Conservation (phyloP, 371 early-diverging fungal genomes). For the Actinomucor elegans region DNA sequence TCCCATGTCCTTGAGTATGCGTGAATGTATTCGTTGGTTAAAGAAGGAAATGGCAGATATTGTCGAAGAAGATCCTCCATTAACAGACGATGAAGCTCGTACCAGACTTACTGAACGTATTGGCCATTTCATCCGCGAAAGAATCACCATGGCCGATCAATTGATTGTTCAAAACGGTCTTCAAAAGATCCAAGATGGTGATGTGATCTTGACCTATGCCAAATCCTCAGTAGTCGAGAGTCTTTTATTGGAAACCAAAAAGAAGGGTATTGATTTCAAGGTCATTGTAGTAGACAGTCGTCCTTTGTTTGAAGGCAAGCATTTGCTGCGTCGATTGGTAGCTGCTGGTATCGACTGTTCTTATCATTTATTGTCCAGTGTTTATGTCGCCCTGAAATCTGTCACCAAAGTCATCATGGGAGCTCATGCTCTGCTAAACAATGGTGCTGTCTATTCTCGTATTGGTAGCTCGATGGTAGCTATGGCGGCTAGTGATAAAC, state of each 20-base stretch:
- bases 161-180: slow-evolving; percentile 79
- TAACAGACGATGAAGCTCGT: slow-evolving; percentile 75
- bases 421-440: slow-evolving; percentile 88
- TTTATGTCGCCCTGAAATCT: slow-evolving; percentile 78
- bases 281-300: slow-evolving; percentile 94
- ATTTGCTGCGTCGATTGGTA: slow-evolving; percentile 62
- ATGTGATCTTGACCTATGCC: slow-evolving; percentile 91
- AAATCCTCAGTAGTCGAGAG: slow-evolving; percentile 84
- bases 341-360: slow-evolving; percentile 77
- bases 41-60: slow-evolving; percentile 81
- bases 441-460: slow-evolving; percentile 92
- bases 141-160: slow-evolving; percentile 84
- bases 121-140: slow-evolving; percentile 86
- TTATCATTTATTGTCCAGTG: slow-evolving; percentile 67
- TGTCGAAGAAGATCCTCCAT: slow-evolving; percentile 54
- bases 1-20: slow-evolving; percentile 94
- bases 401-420: slow-evolving; percentile 94
- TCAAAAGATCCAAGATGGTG: slow-evolving; percentile 91
- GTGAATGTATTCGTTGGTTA: slow-evolving; percentile 89
- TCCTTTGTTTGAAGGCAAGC: slow-evolving; percentile 87
- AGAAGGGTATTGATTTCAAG: slow-evolving; percentile 75
- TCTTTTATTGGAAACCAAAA: slow-evolving; percentile 78
- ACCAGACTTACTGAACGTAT: slow-evolving; percentile 70
- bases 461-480: slow-evolving; percentile 93
- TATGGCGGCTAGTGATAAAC: slow-evolving; percentile 84